A percentile compares a stretch with the other conserved stretches of the same genome.
phyloP scores from a whole-genome alignment of 2,329 filamentous ascomycete genomes.

The Leptographium lundbergii region DNA sequence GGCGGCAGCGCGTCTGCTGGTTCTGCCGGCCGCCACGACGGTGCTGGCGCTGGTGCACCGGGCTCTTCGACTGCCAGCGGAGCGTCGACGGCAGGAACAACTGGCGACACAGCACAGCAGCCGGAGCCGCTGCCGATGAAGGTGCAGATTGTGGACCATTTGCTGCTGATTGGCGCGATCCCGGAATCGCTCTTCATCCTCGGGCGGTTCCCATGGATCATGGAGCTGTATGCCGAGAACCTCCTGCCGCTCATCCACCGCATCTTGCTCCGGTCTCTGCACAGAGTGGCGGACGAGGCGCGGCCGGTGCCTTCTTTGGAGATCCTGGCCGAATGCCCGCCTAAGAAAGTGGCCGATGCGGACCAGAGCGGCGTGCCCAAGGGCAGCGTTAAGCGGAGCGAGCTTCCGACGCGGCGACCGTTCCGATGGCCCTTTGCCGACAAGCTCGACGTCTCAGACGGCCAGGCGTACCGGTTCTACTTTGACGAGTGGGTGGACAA shows the following conservation, averaged over 20 bases:
- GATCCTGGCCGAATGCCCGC: slow-evolving; percentile 19
- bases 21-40: slow-evolving; percentile 37
- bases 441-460: slow-evolving; percentile 60
- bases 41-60: slow-evolving; percentile 47
- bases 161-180: slow-evolving; percentile 82
- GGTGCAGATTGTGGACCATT: slow-evolving; percentile 65
- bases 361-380: slow-evolving; percentile 60
- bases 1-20: slow-evolving; percentile 5
- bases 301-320: slow-evolving; percentile 20
- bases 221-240: slow-evolving; percentile 65
- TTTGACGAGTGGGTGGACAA: slow-evolving; percentile 97
- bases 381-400: slow-evolving; percentile 50
- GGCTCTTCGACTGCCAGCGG: slow-evolving; percentile 45
- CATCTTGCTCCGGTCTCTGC: slow-evolving; percentile 69
- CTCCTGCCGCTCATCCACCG: slow-evolving; percentile 72
- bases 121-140: slow-evolving; percentile 82
- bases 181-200: slow-evolving; percentile 83
- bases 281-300: slow-evolving; percentile 51
- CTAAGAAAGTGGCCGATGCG: slow-evolving; percentile 31
- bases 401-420: slow-evolving; percentile 49
- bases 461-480: slow-evolving; percentile 80
- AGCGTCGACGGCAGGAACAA: slow-evolving; percentile 14
- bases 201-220: slow-evolving; percentile 84
- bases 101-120: slow-evolving; percentile 33
- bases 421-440: slow-evolving; percentile 80